A percentile compares a stretch with the other conserved stretches of the same genome.
phyloP scores from a whole-genome alignment of 257 asterid species.

The Orobanche coerulescens region DNA sequence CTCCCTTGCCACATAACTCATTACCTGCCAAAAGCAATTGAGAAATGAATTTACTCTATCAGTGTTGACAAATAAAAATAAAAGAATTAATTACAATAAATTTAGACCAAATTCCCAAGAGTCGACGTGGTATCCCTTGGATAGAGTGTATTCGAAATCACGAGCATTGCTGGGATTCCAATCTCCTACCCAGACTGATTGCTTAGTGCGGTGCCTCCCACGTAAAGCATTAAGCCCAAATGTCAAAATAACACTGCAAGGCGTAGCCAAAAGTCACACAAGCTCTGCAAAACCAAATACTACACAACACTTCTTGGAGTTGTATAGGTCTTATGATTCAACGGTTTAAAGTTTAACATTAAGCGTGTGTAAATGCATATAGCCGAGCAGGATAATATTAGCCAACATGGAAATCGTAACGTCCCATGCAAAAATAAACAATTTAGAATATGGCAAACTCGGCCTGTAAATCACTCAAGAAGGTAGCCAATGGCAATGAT shows the following conservation, averaged over 20 bases:
- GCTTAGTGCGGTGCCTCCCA: conserved; percentile 51
- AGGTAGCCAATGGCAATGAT: too few relatives aligned
- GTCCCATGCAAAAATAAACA: too few relatives aligned
- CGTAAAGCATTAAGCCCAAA: conserved; percentile 88
- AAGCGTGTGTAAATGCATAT: background rate
- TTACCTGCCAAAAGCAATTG: conserved; percentile 47
- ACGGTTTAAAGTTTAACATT: too few relatives aligned
- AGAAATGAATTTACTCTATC: conserved; percentile 7
- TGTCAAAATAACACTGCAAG: conserved; percentile 61
- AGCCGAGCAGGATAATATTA: background rate
- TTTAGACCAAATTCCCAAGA: conserved; percentile 94
- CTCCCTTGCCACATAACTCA: conserved; percentile 78
- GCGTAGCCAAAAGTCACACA: background rate
- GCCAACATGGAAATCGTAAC: background rate
- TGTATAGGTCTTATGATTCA: too few relatives aligned
- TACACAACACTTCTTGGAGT: too few relatives aligned
- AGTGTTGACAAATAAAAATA: conserved; percentile 4
- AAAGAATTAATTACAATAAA: background rate
- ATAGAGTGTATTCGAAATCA: conserved; percentile 61
- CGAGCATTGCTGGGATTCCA: conserved; percentile 73
- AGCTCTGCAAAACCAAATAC: background rate
- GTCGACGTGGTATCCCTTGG: conserved; percentile 60
- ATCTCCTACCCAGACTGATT: conserved; percentile 60
- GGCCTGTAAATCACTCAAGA: too few relatives aligned
- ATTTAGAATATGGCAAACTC: too few relatives aligned